These are phyloP conservation scores for Pythium phragmiticola DNA, from an alignment of 352 stramenopile species.

Conservation along the genomic window DNA sequence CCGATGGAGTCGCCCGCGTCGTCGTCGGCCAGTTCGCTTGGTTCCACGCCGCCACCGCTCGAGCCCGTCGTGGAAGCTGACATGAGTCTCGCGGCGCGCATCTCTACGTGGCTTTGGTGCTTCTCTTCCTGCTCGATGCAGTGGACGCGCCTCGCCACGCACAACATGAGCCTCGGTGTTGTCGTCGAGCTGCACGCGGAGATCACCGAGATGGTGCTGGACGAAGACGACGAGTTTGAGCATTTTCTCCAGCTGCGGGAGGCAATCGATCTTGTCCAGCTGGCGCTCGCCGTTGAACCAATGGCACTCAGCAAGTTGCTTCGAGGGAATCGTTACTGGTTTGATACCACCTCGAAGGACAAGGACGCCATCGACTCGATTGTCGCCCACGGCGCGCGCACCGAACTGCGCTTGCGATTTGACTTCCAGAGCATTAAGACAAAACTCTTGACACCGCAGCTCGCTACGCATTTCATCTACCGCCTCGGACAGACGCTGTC, in stretches of 20 bases:
- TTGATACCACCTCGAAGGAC: background rate
- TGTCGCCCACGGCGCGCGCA: background rate
- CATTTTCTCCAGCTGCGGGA: conserved; percentile 8
- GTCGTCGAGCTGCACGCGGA: background rate
- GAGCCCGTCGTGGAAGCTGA: background rate
- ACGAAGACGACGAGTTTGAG: conserved; percentile 4
- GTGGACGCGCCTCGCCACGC: background rate
- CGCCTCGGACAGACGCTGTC: background rate
- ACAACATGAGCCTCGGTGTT: background rate
- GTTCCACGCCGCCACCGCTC: background rate
- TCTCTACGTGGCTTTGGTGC: conserved; percentile 1
- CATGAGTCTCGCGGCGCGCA: background rate
- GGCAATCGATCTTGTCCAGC: conserved; percentile 9
- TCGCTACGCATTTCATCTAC: conserved; percentile 2
- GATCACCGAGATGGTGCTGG: background rate
- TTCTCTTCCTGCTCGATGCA: background rate
- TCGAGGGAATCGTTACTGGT: too few species aligned
- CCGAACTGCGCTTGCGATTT: conserved; percentile 1
- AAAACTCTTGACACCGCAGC: background rate
- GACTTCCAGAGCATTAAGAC: conserved; percentile 2
- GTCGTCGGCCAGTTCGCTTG: background rate
- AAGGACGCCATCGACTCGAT: background rate
- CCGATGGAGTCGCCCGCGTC: background rate
- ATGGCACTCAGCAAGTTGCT: background rate
- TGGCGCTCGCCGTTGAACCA: conserved; percentile 5